Evolutionary conservation across 169 alveolate species (phyloP), one percentile per base, ranked within the genome.

Genomic region (Blepharisma undulans): DNA sequence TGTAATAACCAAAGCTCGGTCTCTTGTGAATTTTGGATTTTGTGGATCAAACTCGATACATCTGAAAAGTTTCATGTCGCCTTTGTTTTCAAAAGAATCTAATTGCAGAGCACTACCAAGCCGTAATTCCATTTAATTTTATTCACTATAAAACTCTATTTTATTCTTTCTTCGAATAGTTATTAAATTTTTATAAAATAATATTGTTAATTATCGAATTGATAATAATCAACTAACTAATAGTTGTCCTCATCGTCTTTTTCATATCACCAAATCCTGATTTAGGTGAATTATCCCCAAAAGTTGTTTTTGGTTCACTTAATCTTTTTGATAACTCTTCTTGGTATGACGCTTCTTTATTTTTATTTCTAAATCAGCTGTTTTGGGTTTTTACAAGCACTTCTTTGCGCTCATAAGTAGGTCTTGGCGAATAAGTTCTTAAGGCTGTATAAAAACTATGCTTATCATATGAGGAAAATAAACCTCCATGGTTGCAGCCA

Each of bases 401-500:
- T 10, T 48, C 10, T 48, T 48, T 48, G 7, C 10, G 66, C 66
- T 48, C 66, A 48, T 48, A 48, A 48, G 7, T 10, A 74, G 80
- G 7, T 25, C 1, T 74, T 74, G 80, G 80, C 1, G 7, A 3
- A 5, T 78, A 32, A 2, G 66, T 71, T 29, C 84, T 76, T 22
- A 61, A 27, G 18, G 81, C 16, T 19, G n/a, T 82, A 36, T 29
- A 71, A 18, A 81, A 80, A 66, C 85, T 90, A 72, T 84, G 34
- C 16, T 79, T 91, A 25, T 8, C 6, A 25, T 22, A 29, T 19
- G 29, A 25, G 12, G 87, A 25, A 30, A 84, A 84, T 22, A 89
- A 76, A 0, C 92, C 92, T n/a, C 92, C 92, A 32, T 89, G 66
- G 33, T 89, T 89, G 77, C 29, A 87, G 6, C 48, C 29, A 59